Evolutionary conservation across 2,329 filamentous ascomycete genomes (phyloP), one percentile per base, ranked within the genome.

Genomic region (Penicillium sp.): DNA sequence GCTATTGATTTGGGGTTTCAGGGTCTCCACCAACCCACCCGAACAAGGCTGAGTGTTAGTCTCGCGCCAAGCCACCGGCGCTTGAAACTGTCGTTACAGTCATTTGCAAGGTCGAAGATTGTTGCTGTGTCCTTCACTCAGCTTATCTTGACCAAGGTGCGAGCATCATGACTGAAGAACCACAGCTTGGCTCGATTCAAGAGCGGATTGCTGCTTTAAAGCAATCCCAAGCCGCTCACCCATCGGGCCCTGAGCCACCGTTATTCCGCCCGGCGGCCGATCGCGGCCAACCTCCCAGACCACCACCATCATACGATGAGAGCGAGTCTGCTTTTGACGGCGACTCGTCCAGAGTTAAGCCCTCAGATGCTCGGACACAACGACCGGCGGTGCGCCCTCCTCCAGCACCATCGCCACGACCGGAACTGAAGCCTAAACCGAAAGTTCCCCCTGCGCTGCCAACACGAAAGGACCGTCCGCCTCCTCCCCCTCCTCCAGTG

Each of bases 171-270:
- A 70, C 73, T 16, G 75, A 78, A 62, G 76, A 78, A 65, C 65
- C 73, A 10, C 75, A 75, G 62, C 67, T 75, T 50, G 68, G 74
- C 58, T 77, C 77, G 13, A 76, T 80, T 45, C 75, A 79, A 62
- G 69, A 79, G 63, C 75, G 78, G 46, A 79, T 80, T 56, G 75
- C 75, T 53, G 73, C 76, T 33, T 67, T 80, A 53, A 79, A 79
- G 58, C 72, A 74, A 57, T 70, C 74, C 41, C 77, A 79, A 60
- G 64, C 76, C 53, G 73, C 71, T 49, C 70, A 72, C 50, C 65
- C 68, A 54, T 68, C 70, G 47, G 68, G 62, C 45, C 44, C 63
- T 57, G 64, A 67, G 60, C 68, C 70, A 59, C 68, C 69, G 47
- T 60, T 68, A 52, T 61, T 64, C 54, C 67, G 56, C 44, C 65